Evolutionary conservation across 2,329 filamentous ascomycete genomes (phyloP).

Genomic region (Sporothrix dimorphospora): DNA sequence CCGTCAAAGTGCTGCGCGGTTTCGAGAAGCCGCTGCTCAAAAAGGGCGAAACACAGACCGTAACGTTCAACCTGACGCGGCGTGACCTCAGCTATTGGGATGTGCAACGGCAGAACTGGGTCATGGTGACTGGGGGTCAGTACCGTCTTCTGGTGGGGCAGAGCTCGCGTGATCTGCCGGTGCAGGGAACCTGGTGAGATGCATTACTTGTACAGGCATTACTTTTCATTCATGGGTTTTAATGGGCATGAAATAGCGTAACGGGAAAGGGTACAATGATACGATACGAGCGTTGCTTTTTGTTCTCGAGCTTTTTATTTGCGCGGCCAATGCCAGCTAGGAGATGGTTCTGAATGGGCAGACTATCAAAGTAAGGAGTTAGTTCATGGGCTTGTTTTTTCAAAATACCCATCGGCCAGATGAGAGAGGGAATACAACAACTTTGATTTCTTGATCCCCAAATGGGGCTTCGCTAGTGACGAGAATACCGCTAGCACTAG

Average conservation of each 20-base stretch:
- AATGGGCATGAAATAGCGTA: too few species aligned
- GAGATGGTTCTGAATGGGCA: background rate
- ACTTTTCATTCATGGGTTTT: background rate
- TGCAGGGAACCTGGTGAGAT: slow-evolving; percentile 32
- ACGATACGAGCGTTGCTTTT: background rate
- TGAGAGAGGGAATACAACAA: background rate
- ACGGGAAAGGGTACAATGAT: too few species aligned
- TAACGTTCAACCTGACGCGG: slow-evolving; percentile 51
- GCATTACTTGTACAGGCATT: background rate
- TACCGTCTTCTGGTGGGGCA: slow-evolving; percentile 34
- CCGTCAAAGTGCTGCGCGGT: slow-evolving; percentile 65
- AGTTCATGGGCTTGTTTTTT: background rate
- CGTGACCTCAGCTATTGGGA: slow-evolving; percentile 61
- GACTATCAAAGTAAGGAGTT: background rate
- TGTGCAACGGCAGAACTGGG: slow-evolving; percentile 53
- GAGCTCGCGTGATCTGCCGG: slow-evolving; percentile 34
- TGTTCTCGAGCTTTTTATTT: background rate
- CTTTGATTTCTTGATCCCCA: background rate
- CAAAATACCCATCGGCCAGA: background rate
- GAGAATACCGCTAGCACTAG: too few species aligned
- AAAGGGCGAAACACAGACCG: slow-evolving; percentile 49
- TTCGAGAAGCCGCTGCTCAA: slow-evolving; percentile 70
- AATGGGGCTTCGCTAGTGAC: too few species aligned
- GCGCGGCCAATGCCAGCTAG: background rate
- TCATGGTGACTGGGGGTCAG: slow-evolving; percentile 34